Evolutionary conservation across 163 green algal species (phyloP), one percentile per base, ranked within the genome.

Genomic region (Smithsoniella earleae): DNA sequence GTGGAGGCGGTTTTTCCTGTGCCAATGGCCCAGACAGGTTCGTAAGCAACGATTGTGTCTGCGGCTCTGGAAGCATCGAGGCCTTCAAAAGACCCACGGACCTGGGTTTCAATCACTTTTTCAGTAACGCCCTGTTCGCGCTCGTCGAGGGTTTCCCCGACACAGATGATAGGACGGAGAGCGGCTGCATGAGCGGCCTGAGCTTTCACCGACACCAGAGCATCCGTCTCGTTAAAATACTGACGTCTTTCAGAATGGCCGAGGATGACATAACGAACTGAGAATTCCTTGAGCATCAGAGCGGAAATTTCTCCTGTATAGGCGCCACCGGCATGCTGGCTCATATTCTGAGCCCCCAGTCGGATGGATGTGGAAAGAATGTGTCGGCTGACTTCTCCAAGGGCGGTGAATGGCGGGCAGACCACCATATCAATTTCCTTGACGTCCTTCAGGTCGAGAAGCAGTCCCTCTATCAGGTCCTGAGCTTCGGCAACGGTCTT

Each of bases 311-410:
- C 84, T 33, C 84, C 84, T 22, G 84, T 89, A 79, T 78, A 89
- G 25, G 84, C 84, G 31, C 84, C 84, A 22, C 78, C 78, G 34
- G 74, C 78, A n/a, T 62, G 40, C 2, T 81, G 66, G 82, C 82
- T 84, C 76, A 77, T 80, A 74, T 89, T 88, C 52, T 89, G 84
- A 44, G 80, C 82, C 46, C 77, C 73, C 36, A 87, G n/a, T 66
- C 62, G 65, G 16, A n/a, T 31, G 28, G 5, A 75, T n/a, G 73
- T 55, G 5, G 43, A 54, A 13, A 4, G 3, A 25, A 73, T 25
- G 27, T 34, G 28, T 10, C 73, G 8, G 8, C 3, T 13, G 4
- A 77, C 73, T 3, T 63, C 20, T 4, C n/a, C 30, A 22, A 77
- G 73, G 52, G 34, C 72, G 27, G 73, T 54, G 18, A 25, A 18